Evolutionary conservation across 208 protist genomes (phyloP).

Genomic region (Tritrichomonas musculus): DNA sequence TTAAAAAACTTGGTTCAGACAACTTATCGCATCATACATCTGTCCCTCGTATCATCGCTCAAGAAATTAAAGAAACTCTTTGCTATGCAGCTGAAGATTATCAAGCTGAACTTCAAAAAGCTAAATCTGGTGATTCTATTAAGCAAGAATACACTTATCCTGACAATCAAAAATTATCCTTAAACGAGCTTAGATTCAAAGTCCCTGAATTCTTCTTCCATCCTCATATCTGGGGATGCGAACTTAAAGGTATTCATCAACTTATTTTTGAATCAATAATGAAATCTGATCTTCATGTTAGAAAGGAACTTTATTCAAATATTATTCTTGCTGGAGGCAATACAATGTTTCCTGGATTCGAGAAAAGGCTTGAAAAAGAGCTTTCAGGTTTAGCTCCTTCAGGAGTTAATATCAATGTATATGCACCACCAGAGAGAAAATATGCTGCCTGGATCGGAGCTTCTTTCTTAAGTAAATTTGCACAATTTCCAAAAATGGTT

Average conservation of each 20-base stretch:
- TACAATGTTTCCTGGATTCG: conserved; percentile 70
- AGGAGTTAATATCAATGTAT: conserved; percentile 53
- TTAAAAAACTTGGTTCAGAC: conserved; percentile 55
- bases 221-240: conserved; percentile 55
- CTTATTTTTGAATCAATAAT: conserved; percentile 56
- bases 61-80: conserved; percentile 65
- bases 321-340: conserved; percentile 57
- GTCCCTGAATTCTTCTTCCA: conserved; percentile 70
- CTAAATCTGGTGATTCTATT: too few relatives aligned
- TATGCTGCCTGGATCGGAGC: conserved; percentile 79
- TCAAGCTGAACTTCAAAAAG: conserved; percentile 55
- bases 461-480: conserved; percentile 83
- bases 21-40: conserved; percentile 54
- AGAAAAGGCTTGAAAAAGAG: conserved; percentile 80
- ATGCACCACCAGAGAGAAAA: conserved; percentile 63
- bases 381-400: conserved; percentile 48
- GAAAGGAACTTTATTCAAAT: conserved; percentile 57
- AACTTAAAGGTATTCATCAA: conserved; percentile 56
- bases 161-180: conserved; percentile 55
- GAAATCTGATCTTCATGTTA: conserved; percentile 63
- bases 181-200: conserved; percentile 55
- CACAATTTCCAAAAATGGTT: conserved; percentile 83
- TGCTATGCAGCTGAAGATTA: conserved; percentile 63
- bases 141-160: conserved; percentile 57
- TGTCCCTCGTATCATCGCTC: conserved; percentile 59